Conservation (phyloP, 2,329 filamentous ascomycete genomes). For the Trichophyton schoenleinii region DNA sequence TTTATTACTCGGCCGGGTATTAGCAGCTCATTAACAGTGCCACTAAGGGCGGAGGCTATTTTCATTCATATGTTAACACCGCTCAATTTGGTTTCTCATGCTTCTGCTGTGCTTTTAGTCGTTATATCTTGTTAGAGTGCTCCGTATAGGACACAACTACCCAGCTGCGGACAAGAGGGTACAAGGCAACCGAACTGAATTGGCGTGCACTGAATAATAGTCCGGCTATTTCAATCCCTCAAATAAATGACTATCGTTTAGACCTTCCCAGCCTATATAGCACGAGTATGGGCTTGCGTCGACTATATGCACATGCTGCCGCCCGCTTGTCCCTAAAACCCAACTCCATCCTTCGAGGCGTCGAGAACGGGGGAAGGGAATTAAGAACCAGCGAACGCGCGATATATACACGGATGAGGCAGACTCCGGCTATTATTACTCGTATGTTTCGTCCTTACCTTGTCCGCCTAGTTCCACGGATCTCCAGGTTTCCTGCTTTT, state of each 20-base stretch:
- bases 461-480: not conserved
- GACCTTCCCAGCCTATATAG: not conserved
- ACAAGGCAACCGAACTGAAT: not conserved
- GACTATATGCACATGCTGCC: not conserved
- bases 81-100: not conserved
- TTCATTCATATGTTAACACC: not conserved
- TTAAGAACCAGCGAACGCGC: not conserved
- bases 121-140: not conserved
- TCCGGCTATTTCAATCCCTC: not conserved
- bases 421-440: not conserved
- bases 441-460: not conserved
- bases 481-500: not conserved
- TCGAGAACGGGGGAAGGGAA: not conserved
- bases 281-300: not conserved
- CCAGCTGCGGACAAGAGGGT: not conserved
- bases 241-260: not conserved
- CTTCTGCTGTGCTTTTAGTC: not conserved
- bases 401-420: not conserved
- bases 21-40: not conserved
- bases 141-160: not conserved
- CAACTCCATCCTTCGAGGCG: not conserved
- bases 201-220: not conserved
- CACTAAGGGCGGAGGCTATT: not conserved
- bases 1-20: not conserved
- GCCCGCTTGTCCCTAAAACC: not conserved